Percentiles rank a stretch among this genome's conserved stretches.
These are phyloP conservation scores for Phellopilus nigrolimitatus DNA, from an alignment of 1,284 basidiomycete species.

Conservation along the genomic window DNA sequence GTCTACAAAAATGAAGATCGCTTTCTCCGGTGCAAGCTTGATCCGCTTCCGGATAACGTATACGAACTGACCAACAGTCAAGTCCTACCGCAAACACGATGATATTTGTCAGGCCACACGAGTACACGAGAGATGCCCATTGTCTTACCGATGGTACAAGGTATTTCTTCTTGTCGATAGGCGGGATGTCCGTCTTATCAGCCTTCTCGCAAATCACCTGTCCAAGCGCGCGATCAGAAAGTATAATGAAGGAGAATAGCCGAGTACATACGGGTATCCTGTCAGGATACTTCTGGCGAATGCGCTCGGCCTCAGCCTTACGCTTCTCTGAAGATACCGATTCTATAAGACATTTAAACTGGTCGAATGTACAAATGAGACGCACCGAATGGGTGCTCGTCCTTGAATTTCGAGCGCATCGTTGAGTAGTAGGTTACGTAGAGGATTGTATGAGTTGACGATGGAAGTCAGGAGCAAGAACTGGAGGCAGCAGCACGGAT, in stretches of 20 bases:
- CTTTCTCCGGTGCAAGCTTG: constrained; percentile 99
- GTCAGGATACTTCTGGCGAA: constrained; percentile 97
- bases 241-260: constrained; percentile 15
- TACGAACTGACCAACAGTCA: constrained; percentile 98
- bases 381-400: constrained; percentile 96
- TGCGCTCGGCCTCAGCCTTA: constrained; percentile 96
- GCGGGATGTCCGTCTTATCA: constrained; percentile 97
- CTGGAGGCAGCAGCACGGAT: constrained; percentile 11
- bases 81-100: constrained; percentile 54
- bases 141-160: constrained; percentile 86
- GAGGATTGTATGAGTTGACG: constrained; percentile 7
- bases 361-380: constrained; percentile 21
- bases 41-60: constrained; percentile 99
- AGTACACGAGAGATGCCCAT: constrained; percentile 17
- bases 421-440: constrained; percentile 13
- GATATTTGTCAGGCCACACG: constrained; percentile 23
- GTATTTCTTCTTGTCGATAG: constrained; percentile 99
- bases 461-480: constrained; percentile 17
- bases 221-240: constrained; percentile 19
- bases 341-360: constrained; percentile 19
- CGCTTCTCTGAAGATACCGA: constrained; percentile 75
- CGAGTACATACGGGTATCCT: constrained; percentile 82
- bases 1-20: constrained; percentile 99
- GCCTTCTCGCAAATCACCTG: constrained; percentile 99
- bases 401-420: constrained; percentile 99